Evolutionary conservation across 129 eudicot species (phyloP).

Genomic region (Flaveria sonorensis): DNA sequence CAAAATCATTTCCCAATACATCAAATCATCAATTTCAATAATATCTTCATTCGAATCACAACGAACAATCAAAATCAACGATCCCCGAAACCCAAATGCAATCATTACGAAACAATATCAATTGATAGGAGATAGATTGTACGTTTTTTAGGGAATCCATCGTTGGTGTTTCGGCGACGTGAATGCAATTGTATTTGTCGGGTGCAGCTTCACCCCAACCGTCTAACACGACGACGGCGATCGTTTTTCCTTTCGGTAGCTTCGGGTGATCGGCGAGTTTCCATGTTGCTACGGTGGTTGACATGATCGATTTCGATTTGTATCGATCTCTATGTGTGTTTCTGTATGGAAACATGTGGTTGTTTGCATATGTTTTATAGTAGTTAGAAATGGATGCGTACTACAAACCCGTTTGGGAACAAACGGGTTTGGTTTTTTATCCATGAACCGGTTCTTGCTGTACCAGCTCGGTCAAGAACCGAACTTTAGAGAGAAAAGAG

Average conservation of each 20-base stretch:
- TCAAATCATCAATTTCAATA: too few species aligned
- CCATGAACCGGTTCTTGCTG: too few species aligned
- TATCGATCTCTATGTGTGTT: not conserved
- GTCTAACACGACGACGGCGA: conserved; percentile 86
- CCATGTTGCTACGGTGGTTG: conserved; percentile 61
- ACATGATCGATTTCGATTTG: conserved; percentile 45
- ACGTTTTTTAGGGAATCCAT: conserved; percentile 93
- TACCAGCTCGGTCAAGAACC: too few species aligned
- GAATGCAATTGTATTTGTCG: conserved; percentile 75
- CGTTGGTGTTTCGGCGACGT: conserved; percentile 80
- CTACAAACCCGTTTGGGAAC: too few species aligned
- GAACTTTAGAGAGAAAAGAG: too few species aligned
- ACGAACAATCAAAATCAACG: not conserved
- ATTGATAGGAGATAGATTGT: not conserved
- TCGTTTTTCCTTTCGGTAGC: conserved; percentile 71
- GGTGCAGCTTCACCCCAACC: conserved; percentile 97
- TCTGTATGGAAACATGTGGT: not conserved
- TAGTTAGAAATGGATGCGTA: not conserved
- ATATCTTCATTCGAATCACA: not conserved
- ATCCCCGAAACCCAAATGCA: not conserved
- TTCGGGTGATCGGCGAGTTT: conserved; percentile 85
- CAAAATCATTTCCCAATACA: too few species aligned
- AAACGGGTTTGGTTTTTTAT: too few species aligned
- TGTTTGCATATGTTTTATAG: not conserved
- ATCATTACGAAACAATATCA: not conserved